Evolutionary conservation across 2,329 filamentous ascomycete genomes (phyloP).

Genomic region (Geoglossum cookeanum): DNA sequence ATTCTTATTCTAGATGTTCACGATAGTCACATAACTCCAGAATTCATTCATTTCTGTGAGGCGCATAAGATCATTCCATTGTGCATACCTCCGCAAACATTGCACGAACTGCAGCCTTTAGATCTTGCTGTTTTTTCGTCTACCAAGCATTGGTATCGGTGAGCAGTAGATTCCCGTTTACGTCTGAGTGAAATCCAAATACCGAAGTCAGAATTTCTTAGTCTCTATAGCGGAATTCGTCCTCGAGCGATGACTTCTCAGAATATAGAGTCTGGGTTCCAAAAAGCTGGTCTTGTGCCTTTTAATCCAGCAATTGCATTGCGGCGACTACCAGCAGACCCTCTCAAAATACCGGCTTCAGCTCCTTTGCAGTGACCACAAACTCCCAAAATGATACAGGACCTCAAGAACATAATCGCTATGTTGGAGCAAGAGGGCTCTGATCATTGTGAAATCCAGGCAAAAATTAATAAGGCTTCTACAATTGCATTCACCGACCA

Average conservation of each 20-base stretch:
- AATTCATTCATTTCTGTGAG: background rate
- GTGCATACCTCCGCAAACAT: background rate
- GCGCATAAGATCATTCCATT: background rate
- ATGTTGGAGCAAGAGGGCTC: too few species aligned
- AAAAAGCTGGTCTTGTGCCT: background rate
- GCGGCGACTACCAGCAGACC: background rate
- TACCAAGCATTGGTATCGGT: background rate
- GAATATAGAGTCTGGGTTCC: background rate
- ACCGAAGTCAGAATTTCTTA: background rate
- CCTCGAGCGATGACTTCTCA: background rate
- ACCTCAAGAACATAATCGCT: too few species aligned
- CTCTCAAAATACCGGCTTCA: background rate
- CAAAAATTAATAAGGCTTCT: too few species aligned
- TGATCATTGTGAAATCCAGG: too few species aligned
- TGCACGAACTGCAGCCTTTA: background rate
- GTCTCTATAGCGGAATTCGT: background rate
- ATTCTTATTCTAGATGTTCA: background rate
- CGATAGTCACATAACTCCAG: background rate
- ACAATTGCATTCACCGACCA: too few species aligned
- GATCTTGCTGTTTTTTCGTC: background rate
- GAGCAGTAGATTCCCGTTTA: background rate
- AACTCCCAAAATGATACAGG: too few species aligned
- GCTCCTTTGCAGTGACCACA: too few species aligned
- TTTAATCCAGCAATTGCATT: background rate
- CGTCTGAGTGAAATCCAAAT: background rate